Base-by-base conservation (phyloP, 805 yeast species). In the Ogataea salicorniae region DNA sequence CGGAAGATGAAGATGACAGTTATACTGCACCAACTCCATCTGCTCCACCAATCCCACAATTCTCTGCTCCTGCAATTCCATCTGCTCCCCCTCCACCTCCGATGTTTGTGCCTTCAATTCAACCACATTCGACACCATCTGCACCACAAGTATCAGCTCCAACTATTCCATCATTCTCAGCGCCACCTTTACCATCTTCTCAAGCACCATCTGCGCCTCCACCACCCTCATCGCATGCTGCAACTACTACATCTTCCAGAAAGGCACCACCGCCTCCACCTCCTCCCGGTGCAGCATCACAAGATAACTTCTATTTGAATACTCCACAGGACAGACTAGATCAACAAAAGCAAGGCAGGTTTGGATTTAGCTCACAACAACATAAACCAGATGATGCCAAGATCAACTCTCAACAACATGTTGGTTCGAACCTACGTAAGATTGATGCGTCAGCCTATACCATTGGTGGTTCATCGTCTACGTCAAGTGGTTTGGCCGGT, bases 371-470 rank as follows among this genome's bases (percentile, higher is more conserved):
- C 33, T 48, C 39, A 20, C 48, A 49, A 6, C 51, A 56, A 11
- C 58, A 61, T 38, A 63, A 57, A n/a, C 59, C 70, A 4, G 63
- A 67, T 44, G 59, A 64, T 55, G 53, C 54, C 42, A 42, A 47
- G 38, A 59, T 74, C 48, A 67, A 74, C 15, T 67, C 61, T 42
- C 75, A 74, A 50, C 79, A 76, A 55, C 54, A 62, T 17, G 73
- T 72, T 2, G 83, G 83, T 1, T 66, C 75, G 41, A 71, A 75
- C 46, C 66, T 82, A 50, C 70, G 89, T 38, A 79, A 79, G 48
- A 77, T 83, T 20, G 83, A 83, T 45, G 80, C 83, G 0, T 80
- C 84, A 57, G 74, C 83, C 1, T 83, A 83, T 60, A 83, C 89
- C 0, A 80, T 83, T 47, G 67, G 75, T n/a, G 66, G 72, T 7